Evolutionary conservation across 352 stramenopile species (phyloP).

Genomic region (Aphanomyces cochlioides): DNA sequence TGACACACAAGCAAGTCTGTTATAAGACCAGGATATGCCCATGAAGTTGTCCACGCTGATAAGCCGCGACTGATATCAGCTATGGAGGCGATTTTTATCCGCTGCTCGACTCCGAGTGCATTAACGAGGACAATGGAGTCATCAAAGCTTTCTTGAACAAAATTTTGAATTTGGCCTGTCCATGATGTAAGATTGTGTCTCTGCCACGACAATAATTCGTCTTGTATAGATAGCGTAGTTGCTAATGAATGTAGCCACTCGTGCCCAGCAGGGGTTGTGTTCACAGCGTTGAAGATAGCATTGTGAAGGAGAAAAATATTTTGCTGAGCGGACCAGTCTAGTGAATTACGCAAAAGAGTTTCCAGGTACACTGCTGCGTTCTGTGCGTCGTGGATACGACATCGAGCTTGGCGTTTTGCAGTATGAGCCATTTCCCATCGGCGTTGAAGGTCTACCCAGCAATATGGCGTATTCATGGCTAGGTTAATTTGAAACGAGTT

Average conservation of each 20-base stretch:
- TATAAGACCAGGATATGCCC: neutral
- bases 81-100: slow-evolving; percentile 8
- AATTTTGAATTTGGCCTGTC: slow-evolving; percentile 6
- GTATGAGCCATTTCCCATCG: slow-evolving; percentile 4
- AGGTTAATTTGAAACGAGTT: slow-evolving; percentile 5
- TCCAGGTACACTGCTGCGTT: slow-evolving; percentile 26
- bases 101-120: neutral
- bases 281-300: too few species aligned
- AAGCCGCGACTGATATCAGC: neutral
- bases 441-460: slow-evolving; percentile 16
- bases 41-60: slow-evolving; percentile 3
- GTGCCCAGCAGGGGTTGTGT: neutral
- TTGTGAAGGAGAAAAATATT: too few species aligned
- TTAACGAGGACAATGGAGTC: slow-evolving; percentile 17
- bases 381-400: neutral
- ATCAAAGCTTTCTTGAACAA: slow-evolving; percentile 7
- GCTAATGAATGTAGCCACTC: too few species aligned
- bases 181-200: neutral
- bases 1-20: neutral
- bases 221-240: neutral
- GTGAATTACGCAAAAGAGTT: slow-evolving; percentile 6
- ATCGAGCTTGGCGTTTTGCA: slow-evolving; percentile 13
- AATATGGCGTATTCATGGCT: slow-evolving; percentile 9
- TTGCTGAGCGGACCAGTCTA: too few species aligned
- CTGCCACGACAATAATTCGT: slow-evolving; percentile 16